Conservation (phyloP, 2,329 filamentous ascomycete genomes). For the Didymella pomorum region DNA sequence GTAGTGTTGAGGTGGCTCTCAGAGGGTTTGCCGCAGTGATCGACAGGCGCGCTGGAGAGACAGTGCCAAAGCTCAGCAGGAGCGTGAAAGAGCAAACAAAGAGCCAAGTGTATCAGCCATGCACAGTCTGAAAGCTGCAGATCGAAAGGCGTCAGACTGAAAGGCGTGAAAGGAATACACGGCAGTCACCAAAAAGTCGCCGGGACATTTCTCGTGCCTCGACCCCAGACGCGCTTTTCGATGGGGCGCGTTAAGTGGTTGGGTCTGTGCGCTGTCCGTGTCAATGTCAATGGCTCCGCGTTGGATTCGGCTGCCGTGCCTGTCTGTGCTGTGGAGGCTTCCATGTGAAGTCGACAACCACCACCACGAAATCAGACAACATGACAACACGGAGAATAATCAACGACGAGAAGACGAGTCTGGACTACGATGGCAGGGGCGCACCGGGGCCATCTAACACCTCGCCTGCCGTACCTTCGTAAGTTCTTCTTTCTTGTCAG, state of each 20-base stretch:
- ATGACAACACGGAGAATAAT: constrained; percentile 77
- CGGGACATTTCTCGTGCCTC: neutral
- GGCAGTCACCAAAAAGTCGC: constrained; percentile 5
- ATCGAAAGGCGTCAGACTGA: neutral
- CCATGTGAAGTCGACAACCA: constrained; percentile 5
- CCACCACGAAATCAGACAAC: constrained; percentile 6
- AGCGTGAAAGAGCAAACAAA: constrained; percentile 2
- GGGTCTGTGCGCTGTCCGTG: constrained; percentile 3
- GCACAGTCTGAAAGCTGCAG: neutral
- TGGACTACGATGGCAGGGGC: constrained; percentile 52
- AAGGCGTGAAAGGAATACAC: neutral
- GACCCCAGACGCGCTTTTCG: constrained; percentile 20
- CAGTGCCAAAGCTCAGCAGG: constrained; percentile 1
- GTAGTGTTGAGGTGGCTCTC: neutral
- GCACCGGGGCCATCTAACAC: constrained; percentile 70
- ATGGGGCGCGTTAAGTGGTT: constrained; percentile 22
- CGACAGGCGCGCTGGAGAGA: constrained; percentile 9
- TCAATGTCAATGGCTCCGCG: constrained; percentile 9
- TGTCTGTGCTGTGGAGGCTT: neutral
- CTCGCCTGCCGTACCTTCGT: constrained; percentile 84
- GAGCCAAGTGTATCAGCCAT: neutral
- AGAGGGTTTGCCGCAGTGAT: constrained; percentile 10
- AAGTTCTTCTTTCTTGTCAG: constrained; percentile 47
- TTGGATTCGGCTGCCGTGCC: neutral
- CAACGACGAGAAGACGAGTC: constrained; percentile 70